A percentile compares a stretch with the other conserved stretches of the same genome.
Conservation (phyloP, 768 basidiomycete species). For the Cubamyces lactineus region DNA sequence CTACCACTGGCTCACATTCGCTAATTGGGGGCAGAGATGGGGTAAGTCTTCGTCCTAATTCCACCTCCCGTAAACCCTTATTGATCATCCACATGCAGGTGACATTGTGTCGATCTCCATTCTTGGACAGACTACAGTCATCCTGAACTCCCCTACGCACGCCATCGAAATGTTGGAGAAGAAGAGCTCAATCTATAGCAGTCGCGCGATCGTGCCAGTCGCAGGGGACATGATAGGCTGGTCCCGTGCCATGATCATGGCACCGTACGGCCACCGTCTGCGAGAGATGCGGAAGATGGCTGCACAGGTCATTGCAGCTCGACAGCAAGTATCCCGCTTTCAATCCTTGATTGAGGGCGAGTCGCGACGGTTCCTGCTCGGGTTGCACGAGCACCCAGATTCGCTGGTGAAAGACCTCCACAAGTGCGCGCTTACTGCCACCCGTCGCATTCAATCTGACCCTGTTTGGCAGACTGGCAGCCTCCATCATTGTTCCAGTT, state of each 20-base stretch:
- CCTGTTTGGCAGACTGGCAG: conserved; percentile 28
- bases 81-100: conserved; percentile 21
- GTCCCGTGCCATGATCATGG: conserved; percentile 41
- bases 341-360: conserved; percentile 44
- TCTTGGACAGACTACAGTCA: conserved; percentile 35
- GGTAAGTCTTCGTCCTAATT: conserved; percentile 23
- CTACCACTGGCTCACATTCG: conserved; percentile 8
- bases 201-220: conserved; percentile 28
- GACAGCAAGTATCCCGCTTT: conserved; percentile 40
- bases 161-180: conserved; percentile 37
- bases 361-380: conserved; percentile 47
- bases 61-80: background rate
- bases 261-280: conserved; percentile 45
- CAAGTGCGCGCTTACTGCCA: conserved; percentile 34
- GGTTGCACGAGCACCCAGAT: conserved; percentile 42
- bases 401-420: conserved; percentile 45
- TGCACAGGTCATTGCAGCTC: conserved; percentile 46
- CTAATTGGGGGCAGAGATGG: conserved; percentile 33
- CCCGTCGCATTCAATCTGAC: background rate
- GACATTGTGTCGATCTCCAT: conserved; percentile 33
- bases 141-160: conserved; percentile 33
- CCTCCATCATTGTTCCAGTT: conserved; percentile 33
- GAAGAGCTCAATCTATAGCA: conserved; percentile 32
- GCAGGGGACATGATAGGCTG: conserved; percentile 30
- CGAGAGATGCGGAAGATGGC: conserved; percentile 47